Base-by-base conservation (phyloP, 208 protist species). In the Wallacemonas sp. region DNA sequence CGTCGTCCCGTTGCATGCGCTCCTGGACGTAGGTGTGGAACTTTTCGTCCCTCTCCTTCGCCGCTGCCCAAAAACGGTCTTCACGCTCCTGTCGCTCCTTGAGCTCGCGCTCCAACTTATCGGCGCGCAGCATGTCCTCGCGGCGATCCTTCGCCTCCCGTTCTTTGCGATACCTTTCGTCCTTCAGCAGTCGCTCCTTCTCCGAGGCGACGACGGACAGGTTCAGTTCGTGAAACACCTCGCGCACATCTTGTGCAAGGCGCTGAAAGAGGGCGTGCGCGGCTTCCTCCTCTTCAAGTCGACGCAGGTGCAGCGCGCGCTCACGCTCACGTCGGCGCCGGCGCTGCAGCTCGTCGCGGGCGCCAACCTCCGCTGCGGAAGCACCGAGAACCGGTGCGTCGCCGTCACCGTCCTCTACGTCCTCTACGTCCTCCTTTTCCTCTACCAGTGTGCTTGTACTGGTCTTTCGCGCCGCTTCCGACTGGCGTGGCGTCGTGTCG, bases 221-320 rank as follows among this genome's bases (percentile, higher is more conserved):
- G 69, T 94, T 95, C 2, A 97, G 79, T 67, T 97, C 92, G 58
- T 94, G 87, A 64, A 97, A 97, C 6, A 97, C 87, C 21, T 93
- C 87, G 3, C 89, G 76, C 19, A 97, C 87, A 63, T 97, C 92
- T 55, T 95, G 80, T 8, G 92, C 89, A 15, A 97, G 80, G 15
- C 89, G 79, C 39, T 93, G 87, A 63, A 97, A 95, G 10, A 97
- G 73, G 12, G 73, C 62, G 61, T 79, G 81, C 2, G 88, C 85
- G 2, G 83, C 86, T 46, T 89, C 86, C 65, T 94, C 91, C 63
- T 96, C 86, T 36, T 96, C 75, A 6, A 83, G 59, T 9, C 84
- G 83, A 33, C 81, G 76, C 54, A 90, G 71, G 0, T 77, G 62
- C 53, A 89, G 41, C 1, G 83, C 83, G 12, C 85, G 76, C 53